These are phyloP conservation scores for Dothidotthia symphoricarpi DNA, from an alignment of 2,329 filamentous ascomycete genomes.

Conservation along the genomic window DNA sequence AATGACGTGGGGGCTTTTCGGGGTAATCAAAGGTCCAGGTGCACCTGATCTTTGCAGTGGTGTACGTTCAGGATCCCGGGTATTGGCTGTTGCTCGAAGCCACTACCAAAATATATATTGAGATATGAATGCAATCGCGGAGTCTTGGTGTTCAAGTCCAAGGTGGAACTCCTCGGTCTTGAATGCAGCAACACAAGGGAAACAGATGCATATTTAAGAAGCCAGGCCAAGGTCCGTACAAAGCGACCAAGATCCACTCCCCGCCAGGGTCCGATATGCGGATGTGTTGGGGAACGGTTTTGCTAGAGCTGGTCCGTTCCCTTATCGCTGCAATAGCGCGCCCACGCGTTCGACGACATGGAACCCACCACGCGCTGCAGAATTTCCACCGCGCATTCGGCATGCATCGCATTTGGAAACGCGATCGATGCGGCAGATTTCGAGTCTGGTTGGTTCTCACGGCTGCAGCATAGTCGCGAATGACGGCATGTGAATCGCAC, in stretches of 20 bases:
- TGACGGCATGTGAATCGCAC: no score
- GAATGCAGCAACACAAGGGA: constrained; percentile 3
- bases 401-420: no score
- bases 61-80: constrained; percentile 23
- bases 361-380: no score
- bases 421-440: no score
- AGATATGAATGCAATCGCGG: not conserved
- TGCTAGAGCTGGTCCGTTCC: constrained; percentile 4
- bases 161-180: constrained; percentile 10
- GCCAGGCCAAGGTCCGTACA: constrained; percentile 1
- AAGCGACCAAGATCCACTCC: constrained; percentile 3
- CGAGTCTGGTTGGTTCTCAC: no score
- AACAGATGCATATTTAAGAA: not conserved
- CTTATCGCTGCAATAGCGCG: constrained; percentile 2
- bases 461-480: no score
- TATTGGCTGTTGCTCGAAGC: constrained; percentile 4
- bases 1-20: constrained; percentile 32
- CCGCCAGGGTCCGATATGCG: constrained; percentile 8
- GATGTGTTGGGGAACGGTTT: constrained; percentile 1
- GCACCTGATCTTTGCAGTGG: constrained; percentile 20
- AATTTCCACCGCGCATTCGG: no score
- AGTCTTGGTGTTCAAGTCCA: not conserved
- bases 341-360: no score
- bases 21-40: no score
- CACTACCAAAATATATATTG: no score